Conservation (phyloP, 2,329 filamentous ascomycete genomes). For the Exophiala spinifera region DNA sequence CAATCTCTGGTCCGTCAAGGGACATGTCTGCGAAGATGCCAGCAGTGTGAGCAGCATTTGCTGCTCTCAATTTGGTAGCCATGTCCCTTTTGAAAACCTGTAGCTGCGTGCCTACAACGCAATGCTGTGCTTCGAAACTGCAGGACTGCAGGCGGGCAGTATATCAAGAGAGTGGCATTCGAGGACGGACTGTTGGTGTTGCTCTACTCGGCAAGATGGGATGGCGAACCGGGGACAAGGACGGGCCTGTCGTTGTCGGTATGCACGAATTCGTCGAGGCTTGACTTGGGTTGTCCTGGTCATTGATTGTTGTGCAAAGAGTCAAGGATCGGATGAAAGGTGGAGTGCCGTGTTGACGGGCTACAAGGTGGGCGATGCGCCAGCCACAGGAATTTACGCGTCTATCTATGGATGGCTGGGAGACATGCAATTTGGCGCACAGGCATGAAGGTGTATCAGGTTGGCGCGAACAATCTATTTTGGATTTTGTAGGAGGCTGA, state of each 20-base stretch:
- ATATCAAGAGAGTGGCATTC: conserved; percentile 16
- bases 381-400: conserved; percentile 26
- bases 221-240: not conserved
- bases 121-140: conserved; percentile 6
- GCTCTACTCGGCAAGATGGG: not conserved
- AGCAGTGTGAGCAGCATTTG: conserved; percentile 65
- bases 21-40: conserved; percentile 95
- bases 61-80: conserved; percentile 20
- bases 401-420: conserved; percentile 17
- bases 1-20: conserved; percentile 87
- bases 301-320: conserved; percentile 12
- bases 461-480: not conserved
- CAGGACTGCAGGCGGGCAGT: conserved; percentile 2
- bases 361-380: conserved; percentile 21
- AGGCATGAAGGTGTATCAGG: not conserved
- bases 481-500: not conserved
- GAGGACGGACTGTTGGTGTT: conserved; percentile 1
- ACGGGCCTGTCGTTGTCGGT: not conserved
- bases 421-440: not conserved
- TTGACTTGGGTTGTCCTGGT: not conserved
- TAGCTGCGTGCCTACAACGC: conserved; percentile 1
- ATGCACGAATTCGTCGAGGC: not conserved
- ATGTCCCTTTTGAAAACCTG: conserved; percentile 8
- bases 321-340: conserved; percentile 7
- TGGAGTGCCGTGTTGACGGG: conserved; percentile 13